Percentiles rank a stretch among this genome's conserved stretches.
phyloP scores from a whole-genome alignment of 148 eudicot genomes.

The Polygonum maritimum region DNA sequence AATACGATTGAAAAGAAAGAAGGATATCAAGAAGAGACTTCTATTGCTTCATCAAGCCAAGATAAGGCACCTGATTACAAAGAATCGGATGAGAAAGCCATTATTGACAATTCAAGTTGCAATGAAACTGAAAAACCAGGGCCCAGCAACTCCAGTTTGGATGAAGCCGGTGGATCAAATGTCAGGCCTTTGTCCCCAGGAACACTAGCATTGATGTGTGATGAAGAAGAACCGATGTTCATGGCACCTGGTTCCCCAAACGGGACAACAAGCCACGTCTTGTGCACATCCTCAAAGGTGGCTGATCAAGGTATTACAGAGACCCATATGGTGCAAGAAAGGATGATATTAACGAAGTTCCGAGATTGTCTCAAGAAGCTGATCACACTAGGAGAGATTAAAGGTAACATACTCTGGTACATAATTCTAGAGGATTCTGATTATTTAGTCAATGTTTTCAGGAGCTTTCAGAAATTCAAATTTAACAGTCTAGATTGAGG shows the following conservation, averaged over 20 bases:
- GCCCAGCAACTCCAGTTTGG: constrained; percentile 40
- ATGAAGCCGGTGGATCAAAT: constrained; percentile 43
- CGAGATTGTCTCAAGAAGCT: constrained; percentile 86
- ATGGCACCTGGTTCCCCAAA: constrained; percentile 45
- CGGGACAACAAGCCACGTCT: constrained; percentile 25
- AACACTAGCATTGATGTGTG: constrained; percentile 73
- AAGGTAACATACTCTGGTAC: constrained; percentile 31
- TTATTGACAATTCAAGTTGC: constrained; percentile 23
- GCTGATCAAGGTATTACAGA: constrained; percentile 47
- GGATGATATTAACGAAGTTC: constrained; percentile 65
- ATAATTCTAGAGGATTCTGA: neutral
- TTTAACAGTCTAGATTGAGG: neutral
- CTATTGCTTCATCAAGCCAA: constrained; percentile 33
- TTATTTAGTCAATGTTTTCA: neutral
- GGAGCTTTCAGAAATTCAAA: neutral
- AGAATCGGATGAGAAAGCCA: constrained; percentile 25
- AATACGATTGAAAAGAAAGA: constrained; percentile 31
- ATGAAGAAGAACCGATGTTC: constrained; percentile 65
- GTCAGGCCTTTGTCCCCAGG: constrained; percentile 78
- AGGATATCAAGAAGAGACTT: constrained; percentile 34
- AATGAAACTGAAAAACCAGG: constrained; percentile 36
- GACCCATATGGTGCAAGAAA: constrained; percentile 75
- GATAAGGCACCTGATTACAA: constrained; percentile 33
- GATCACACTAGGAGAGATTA: constrained; percentile 76
- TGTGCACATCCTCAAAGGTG: constrained; percentile 31